Percentiles rank a stretch among this genome's conserved stretches.
These are phyloP conservation scores for Barnettozyma sp. DNA, from an alignment of 805 yeast genomes.

Conservation along the genomic window DNA sequence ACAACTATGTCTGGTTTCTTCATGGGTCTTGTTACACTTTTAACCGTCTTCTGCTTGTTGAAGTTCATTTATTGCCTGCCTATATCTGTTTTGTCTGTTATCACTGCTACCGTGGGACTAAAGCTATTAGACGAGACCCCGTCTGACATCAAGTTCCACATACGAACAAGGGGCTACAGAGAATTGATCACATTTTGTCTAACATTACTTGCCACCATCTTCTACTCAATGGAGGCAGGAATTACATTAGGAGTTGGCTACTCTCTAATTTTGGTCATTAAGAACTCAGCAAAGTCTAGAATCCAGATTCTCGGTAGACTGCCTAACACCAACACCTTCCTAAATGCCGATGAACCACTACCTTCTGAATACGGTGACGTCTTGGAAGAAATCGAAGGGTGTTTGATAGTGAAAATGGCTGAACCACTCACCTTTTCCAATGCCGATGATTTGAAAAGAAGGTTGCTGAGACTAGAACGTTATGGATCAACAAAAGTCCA, in stretches of 20 bases:
- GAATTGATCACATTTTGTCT: conserved; percentile 64
- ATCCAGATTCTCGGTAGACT: conserved; percentile 75
- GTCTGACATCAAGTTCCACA: conserved; percentile 64
- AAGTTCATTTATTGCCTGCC: conserved; percentile 69
- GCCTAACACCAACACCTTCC: conserved; percentile 52
- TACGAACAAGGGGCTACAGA: conserved; percentile 63
- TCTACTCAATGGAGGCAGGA: conserved; percentile 82
- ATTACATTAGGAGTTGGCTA: conserved; percentile 81
- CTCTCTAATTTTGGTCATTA: conserved; percentile 71
- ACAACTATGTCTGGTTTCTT: conserved; percentile 80
- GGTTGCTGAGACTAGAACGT: conserved; percentile 62
- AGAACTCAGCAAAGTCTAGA: conserved; percentile 73
- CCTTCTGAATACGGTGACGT: conserved; percentile 25
- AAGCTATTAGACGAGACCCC: conserved; percentile 82
- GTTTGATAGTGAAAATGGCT: conserved; percentile 72
- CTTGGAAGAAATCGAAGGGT: conserved; percentile 53
- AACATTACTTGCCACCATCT: conserved; percentile 57
- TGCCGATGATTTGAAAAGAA: conserved; percentile 62
- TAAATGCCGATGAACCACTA: conserved; percentile 62
- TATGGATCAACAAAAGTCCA: conserved; percentile 72
- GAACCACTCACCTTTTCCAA: conserved; percentile 89
- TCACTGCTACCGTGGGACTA: conserved; percentile 72
- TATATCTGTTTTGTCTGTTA: conserved; percentile 68
- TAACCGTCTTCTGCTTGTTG: conserved; percentile 55
- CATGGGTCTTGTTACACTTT: conserved; percentile 68